Base-by-base conservation (phyloP, 257 asterid species). In the Fraxinus quadrangulata region DNA sequence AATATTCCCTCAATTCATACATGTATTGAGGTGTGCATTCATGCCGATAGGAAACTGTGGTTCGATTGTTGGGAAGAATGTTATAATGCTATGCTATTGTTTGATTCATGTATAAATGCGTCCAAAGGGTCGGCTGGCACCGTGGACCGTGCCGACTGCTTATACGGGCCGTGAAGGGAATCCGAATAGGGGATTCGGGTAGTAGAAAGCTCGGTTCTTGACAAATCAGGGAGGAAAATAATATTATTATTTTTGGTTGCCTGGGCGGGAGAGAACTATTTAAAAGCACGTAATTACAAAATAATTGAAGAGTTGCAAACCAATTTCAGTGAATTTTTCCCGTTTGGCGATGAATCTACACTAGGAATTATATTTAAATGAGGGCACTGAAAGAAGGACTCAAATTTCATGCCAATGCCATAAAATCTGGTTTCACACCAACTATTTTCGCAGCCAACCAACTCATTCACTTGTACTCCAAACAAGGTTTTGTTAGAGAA, bases 311-410 rank as follows among this genome's bases (percentile, higher is more conserved):
- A 63, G 33, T 63, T 26, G 19, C 33, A 63, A 12, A 63, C 8
- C 19, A 63, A 8, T 13, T 23, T 26, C 7, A 63, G 34, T 13
- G 6, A 23, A 26, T 0, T 63, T 21, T 21, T 1, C 51, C 31
- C 74, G 4, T 70, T n/a, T 17, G 74, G 34, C 19, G n/a, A 39
- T 13, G 36, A 21, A n/a, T 70, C 54, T n/a, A 1, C 63, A 16
- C 23, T 26, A 26, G 26, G 69, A 26, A 9, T 63, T 63, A 10
- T 1, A 26, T 24, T 33, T 70, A 31, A 65, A 89, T 89, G 96
- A 89, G 82, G 86, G 73, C 82, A 33, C 73, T 91, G 1, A 87
- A 45, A 45, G 96, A 88, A 69, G 94, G 89, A 19, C 78, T 89
- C 68, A 90, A 88, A 78, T 76, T 83, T 77, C 96, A 88, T 3